Base-by-base conservation (phyloP, 257 asterid species). In the Mitragyna speciosa region DNA sequence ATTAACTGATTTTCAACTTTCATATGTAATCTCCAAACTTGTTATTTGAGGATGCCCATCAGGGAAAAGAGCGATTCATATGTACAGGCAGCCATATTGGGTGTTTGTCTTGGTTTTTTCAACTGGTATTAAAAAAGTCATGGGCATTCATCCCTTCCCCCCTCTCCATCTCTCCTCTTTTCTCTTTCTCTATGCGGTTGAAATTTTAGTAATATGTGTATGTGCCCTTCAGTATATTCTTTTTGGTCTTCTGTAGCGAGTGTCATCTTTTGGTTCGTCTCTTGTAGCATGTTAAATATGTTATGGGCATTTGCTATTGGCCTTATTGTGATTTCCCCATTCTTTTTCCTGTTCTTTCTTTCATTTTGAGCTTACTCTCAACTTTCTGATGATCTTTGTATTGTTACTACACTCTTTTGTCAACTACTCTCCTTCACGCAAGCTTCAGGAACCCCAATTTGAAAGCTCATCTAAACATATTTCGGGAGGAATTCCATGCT, bases 31-130 rank as follows among this genome's bases (percentile, higher is more conserved):
- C 56, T 81, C 77, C 77, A 95, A 98, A 85, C 98, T 98, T 80
- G 99, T 95, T 84, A 91, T 95, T 81, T 95, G 99, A 73, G 99
- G 99, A 81, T 95, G 97, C 69, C 99, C 99, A 78, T 95, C 98
- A 81, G 80, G 90, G 31, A 95, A 91, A 82, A 91, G 99, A 85
- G 84, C 91, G 45, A 87, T 95, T 86, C 87, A 87, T 84, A 88
- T 95, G 72, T 95, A 98, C 83, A 98, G 99, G 74, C 89, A 88
- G 81, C 99, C 99, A 84, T 93, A 97, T 67, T 95, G 97, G 97
- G 88, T 90, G 75, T 91, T 95, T 91, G 94, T 91, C 82, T 79
- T 90, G 73, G 80, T 86, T 76, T 92, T 82, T 86, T 86, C 97
- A 54, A 68, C 81, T 70, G 92, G 97, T 95, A 87, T 56, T 80